phyloP scores from a whole-genome alignment of 1,284 basidiomycete genomes.

The Sporisorium graminicola region DNA sequence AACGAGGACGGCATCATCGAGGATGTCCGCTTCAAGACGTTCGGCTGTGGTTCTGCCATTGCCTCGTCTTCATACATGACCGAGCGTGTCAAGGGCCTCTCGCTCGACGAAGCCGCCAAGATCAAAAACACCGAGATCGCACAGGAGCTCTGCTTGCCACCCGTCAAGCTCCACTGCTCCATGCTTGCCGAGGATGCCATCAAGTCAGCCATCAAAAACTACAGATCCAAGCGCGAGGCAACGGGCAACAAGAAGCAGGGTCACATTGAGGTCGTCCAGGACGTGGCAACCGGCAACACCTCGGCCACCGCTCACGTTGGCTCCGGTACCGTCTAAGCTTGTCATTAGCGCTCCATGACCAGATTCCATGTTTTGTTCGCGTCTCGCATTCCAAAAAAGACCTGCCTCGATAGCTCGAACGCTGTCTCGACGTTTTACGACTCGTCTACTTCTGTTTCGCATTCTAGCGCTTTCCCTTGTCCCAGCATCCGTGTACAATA shows the following conservation, averaged over 20 bases:
- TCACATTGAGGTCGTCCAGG: conserved; percentile 83
- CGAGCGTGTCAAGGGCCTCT: conserved; percentile 94
- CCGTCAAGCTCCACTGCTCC: conserved; percentile 84
- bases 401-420: background rate
- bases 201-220: conserved; percentile 71
- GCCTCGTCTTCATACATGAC: conserved; percentile 81
- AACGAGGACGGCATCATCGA: conserved; percentile 92
- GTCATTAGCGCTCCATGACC: background rate
- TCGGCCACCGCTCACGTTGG: conserved; percentile 77
- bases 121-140: conserved; percentile 99
- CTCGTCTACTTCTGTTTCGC: background rate
- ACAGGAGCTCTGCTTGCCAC: conserved; percentile 85
- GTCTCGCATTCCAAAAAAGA: background rate
- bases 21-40: conserved; percentile 90
- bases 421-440: background rate
- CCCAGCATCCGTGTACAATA: conserved; percentile 41
- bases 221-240: conserved; percentile 60
- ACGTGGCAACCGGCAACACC: conserved; percentile 77
- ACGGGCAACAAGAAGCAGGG: conserved; percentile 71
- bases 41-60: conserved; percentile 89
- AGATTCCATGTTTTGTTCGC: background rate
- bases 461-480: background rate
- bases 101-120: conserved; percentile 90
- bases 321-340: conserved; percentile 54
- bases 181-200: conserved; percentile 99